Evolutionary conservation across 257 asterid species (phyloP).

Genomic region (Scutellaria baicalensis): DNA sequence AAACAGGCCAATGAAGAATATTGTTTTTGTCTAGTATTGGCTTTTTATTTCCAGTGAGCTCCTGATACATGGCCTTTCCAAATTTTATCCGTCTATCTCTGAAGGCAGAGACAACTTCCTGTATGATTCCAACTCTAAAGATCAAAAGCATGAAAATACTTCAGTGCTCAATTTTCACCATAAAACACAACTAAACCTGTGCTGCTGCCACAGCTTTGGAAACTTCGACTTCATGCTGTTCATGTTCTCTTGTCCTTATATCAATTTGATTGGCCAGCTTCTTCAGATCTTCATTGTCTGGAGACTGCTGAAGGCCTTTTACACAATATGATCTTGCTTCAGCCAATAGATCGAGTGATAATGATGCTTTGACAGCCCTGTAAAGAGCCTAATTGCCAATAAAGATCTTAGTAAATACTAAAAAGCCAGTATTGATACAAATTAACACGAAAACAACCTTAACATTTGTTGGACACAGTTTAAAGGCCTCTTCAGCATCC

Average conservation of each 20-base stretch:
- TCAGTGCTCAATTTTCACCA: not conserved
- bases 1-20: slow-evolving; percentile 92
- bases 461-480: slow-evolving; percentile 50
- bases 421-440: not conserved
- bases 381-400: slow-evolving; percentile 54
- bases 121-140: slow-evolving; percentile 18
- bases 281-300: slow-evolving; percentile 65
- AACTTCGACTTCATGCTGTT: slow-evolving; percentile 46
- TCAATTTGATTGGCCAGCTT: slow-evolving; percentile 62
- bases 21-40: slow-evolving; percentile 61
- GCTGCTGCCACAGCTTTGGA: slow-evolving; percentile 59
- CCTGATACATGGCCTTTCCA: slow-evolving; percentile 83
- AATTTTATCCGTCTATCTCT: slow-evolving; percentile 59
- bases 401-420: not conserved
- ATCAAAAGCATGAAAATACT: slow-evolving; percentile 3
- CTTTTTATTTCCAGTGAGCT: slow-evolving; percentile 73
- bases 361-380: slow-evolving; percentile 79
- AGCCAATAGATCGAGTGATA: slow-evolving; percentile 61
- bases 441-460: slow-evolving; percentile 45
- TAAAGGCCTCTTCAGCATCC: slow-evolving; percentile 84
- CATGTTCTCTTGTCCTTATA: slow-evolving; percentile 34
- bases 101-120: slow-evolving; percentile 68
- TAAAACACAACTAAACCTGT: slow-evolving; percentile 44
- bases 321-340: slow-evolving; percentile 66
- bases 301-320: slow-evolving; percentile 66